Evolutionary conservation across 495 filamentous ascomycete species (phyloP), one percentile per base, ranked within the genome.

Genomic region (Annulohypoxylon nitens): DNA sequence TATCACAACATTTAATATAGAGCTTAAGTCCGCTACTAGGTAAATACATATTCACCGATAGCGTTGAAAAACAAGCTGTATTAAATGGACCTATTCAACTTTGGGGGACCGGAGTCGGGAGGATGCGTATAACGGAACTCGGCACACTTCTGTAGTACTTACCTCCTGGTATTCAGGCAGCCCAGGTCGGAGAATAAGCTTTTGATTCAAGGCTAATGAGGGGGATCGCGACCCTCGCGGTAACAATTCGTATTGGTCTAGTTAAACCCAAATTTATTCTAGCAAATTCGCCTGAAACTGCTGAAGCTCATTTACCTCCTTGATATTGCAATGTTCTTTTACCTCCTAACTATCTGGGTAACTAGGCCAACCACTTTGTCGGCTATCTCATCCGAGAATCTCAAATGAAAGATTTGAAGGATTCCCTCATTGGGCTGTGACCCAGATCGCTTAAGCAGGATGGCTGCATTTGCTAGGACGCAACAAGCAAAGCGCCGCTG

Each of bases 351-450:
- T 41, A 7, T 26, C 26, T 58, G 30, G n/a, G 6, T 20, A 45
- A 33, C 25, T 18, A 26, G 23, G 23, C 45, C 26, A 25, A 39
- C 39, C 36, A 60, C 34, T 12, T 58, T 1, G 20, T 70, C 71
- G 71, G 71, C 67, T 70, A 70, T 60, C 34, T 33, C 11, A 67
- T 67, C 71, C 71, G 71, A 74, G 47, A 66, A 61, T 69, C 25
- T 45, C 25, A 41, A 48, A 20, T 66, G 5, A 53, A 30, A 50
- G 66, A 63, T 70, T 33, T 20, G 43, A 47, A 16, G 14, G 43
- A 47, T 47, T 47, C 43, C 62, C 58, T 47, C 26, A 54, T 74
- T 61, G 2, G 41, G 61, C 8, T 53, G 11, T 59, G 43, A 63
- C 41, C 7, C 20, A 18, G 34, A 61, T 74, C 71, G 65, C 60